Conservation (phyloP, 2,329 filamentous ascomycete species). For the Penicillium freii region DNA sequence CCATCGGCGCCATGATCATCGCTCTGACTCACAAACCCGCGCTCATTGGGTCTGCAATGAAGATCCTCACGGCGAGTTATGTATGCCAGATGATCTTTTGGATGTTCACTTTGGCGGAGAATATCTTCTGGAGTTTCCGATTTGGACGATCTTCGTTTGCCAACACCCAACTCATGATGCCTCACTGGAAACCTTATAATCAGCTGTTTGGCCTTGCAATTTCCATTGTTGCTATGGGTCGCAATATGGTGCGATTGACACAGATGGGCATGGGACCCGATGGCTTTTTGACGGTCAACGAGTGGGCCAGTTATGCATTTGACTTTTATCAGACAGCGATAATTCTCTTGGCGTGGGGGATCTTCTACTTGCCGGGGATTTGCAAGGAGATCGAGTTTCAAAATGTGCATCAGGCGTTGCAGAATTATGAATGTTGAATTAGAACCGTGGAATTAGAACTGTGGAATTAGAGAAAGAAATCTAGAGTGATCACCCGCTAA, state of each 20-base stretch:
- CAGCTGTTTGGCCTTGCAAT: neutral
- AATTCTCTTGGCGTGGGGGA: neutral
- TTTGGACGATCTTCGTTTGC: neutral
- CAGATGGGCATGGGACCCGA: neutral
- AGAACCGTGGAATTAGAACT: neutral
- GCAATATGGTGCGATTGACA: neutral
- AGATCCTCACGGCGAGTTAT: neutral
- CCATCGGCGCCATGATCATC: neutral
- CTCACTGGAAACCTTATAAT: neutral
- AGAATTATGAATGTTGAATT: neutral
- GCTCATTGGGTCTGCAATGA: neutral
- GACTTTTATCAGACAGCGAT: neutral
- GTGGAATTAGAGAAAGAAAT: neutral
- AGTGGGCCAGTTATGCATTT: neutral
- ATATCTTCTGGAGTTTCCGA: neutral
- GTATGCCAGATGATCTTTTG: neutral
- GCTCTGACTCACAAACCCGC: neutral
- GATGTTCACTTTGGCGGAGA: neutral
- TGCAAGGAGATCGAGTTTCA: neutral
- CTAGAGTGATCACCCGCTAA: neutral
- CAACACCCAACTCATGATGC: neutral
- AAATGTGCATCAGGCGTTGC: neutral
- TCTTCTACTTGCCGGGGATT: neutral
- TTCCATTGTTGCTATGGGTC: neutral
- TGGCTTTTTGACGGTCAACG: neutral